Conservation (phyloP, 2,329 filamentous ascomycete genomes). For the Aspergillus pseudotamarii region DNA sequence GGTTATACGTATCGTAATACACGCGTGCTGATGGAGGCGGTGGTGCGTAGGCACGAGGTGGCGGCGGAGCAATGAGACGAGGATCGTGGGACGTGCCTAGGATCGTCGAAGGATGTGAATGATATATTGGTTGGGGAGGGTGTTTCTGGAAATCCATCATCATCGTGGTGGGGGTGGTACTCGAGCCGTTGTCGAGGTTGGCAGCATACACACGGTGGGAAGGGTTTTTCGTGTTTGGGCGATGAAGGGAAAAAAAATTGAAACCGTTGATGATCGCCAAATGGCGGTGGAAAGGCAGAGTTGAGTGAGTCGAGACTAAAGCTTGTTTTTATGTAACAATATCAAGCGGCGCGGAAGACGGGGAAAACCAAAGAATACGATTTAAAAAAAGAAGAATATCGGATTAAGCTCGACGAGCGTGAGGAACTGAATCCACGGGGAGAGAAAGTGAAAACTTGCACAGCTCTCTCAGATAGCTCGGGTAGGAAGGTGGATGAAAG, state of each 20-base stretch:
- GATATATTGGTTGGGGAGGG: slow-evolving; percentile 25
- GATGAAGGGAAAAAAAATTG: neutral
- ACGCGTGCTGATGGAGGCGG: slow-evolving; percentile 9
- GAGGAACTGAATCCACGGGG: neutral
- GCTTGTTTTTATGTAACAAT: slow-evolving; percentile 1
- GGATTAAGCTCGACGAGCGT: neutral
- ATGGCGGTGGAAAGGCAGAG: slow-evolving; percentile 2
- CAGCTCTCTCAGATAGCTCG: neutral
- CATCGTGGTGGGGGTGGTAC: slow-evolving; percentile 4
- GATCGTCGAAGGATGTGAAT: slow-evolving; percentile 34
- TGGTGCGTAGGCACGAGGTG: slow-evolving; percentile 13
- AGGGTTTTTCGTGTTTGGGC: neutral
- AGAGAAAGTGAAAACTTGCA: neutral
- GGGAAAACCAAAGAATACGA: neutral
- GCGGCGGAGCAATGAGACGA: slow-evolving; percentile 27
- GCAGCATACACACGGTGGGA: neutral
- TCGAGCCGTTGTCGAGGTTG: neutral
- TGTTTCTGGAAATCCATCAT: slow-evolving; percentile 32
- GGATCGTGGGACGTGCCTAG: slow-evolving; percentile 33
- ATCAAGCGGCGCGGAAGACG: neutral
- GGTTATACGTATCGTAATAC: slow-evolving; percentile 13
- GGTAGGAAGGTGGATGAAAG: slow-evolving; percentile 2
- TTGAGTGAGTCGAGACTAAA: neutral
- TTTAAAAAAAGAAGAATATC: neutral
- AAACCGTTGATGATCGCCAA: neutral